Conservation (phyloP, 352 stramenopile species). For the Phytophthora quininea region DNA sequence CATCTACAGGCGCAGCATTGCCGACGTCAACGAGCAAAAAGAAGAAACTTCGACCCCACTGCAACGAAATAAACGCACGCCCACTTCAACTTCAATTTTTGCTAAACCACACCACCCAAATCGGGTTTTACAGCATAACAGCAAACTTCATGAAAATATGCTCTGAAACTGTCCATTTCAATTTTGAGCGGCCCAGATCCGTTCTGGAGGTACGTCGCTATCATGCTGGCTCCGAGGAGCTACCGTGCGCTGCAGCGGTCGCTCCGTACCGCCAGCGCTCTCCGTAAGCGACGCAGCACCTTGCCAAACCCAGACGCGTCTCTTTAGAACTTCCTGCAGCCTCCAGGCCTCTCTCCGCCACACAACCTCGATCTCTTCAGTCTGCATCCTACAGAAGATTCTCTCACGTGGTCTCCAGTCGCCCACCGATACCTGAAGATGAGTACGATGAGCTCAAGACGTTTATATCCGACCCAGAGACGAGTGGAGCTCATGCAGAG, state of each 20-base stretch:
- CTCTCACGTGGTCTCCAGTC: constrained; percentile 18
- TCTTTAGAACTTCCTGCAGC: constrained; percentile 8
- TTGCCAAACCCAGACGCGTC: constrained; percentile 2
- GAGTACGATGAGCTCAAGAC: constrained; percentile 70
- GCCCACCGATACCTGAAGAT: constrained; percentile 35
- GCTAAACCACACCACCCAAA: constrained; percentile 15
- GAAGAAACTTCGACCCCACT: constrained; percentile 41
- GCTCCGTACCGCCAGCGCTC: constrained; percentile 9
- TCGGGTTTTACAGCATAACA: constrained; percentile 12
- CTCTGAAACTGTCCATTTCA: too few species aligned
- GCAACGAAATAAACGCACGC: constrained; percentile 15
- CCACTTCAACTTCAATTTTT: constrained; percentile 18
- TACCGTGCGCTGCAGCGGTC: constrained; percentile 23
- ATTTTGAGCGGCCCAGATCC: constrained; percentile 15
- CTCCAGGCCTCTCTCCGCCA: constrained; percentile 11
- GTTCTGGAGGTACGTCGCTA: constrained; percentile 22
- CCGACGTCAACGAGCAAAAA: constrained; percentile 36
- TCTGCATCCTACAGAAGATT: constrained; percentile 14
- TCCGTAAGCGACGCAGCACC: not conserved
- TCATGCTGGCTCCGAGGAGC: constrained; percentile 24
- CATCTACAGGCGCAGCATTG: constrained; percentile 44
- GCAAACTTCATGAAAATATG: too few species aligned
- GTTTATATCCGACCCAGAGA: constrained; percentile 58
- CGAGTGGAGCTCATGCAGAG: constrained; percentile 34
- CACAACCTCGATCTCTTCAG: constrained; percentile 5